Evolutionary conservation across 2,329 filamentous ascomycete species (phyloP).

Genomic region (Scedosporium boydii): DNA sequence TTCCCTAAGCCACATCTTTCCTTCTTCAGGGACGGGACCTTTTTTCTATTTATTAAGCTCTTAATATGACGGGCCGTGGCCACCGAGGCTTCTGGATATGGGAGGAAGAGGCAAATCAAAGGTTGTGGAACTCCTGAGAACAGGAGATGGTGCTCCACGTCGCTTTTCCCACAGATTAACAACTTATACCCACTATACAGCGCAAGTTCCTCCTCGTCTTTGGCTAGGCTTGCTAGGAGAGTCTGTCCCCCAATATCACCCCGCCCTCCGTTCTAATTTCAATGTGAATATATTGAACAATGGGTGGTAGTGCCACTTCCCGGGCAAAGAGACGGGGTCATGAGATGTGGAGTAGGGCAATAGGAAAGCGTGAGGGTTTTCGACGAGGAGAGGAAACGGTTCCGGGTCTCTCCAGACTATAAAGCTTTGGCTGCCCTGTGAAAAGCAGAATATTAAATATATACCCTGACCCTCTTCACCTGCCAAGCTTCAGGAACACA

Average conservation of each 20-base stretch:
- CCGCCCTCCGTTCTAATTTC: not conserved
- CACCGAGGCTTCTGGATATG: not conserved
- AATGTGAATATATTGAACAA: not conserved
- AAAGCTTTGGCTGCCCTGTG: not conserved
- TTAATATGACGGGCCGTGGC: conserved; percentile 1
- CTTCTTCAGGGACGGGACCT: not conserved
- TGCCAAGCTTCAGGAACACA: not conserved
- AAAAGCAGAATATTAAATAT: not conserved
- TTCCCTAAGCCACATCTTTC: not conserved
- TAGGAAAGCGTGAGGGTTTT: not conserved
- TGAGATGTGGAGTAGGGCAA: not conserved
- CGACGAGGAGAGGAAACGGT: not conserved
- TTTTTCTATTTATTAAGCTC: not conserved
- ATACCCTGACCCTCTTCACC: not conserved
- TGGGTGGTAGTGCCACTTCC: not conserved
- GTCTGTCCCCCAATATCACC: not conserved
- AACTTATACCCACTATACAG: not conserved
- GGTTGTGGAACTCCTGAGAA: not conserved
- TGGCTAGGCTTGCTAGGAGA: not conserved
- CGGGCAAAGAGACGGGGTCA: not conserved
- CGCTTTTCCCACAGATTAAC: not conserved
- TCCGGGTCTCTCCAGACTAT: not conserved
- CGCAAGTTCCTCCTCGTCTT: no score
- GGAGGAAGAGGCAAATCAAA: not conserved
- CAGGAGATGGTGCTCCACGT: not conserved